Evolutionary conservation across 306 rosid species (phyloP).

Genomic region (Canavalia ensiformis): DNA sequence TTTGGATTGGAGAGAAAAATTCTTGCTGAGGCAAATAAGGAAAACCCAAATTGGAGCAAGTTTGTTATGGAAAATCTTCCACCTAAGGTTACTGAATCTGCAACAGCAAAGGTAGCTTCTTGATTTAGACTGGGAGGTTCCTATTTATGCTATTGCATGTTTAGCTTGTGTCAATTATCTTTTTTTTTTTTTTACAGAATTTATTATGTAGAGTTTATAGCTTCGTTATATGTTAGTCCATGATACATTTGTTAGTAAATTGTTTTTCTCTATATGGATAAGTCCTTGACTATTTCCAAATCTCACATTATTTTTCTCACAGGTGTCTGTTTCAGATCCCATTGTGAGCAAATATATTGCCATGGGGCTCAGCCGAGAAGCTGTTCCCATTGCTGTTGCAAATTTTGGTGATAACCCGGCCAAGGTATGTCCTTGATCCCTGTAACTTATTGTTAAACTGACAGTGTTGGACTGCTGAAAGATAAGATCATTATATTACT

Average conservation of each 20-base stretch:
- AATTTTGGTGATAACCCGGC: constrained; percentile 79
- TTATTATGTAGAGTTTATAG: not conserved
- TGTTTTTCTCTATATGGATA: not conserved
- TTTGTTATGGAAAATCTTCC: constrained; percentile 67
- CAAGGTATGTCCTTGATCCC: constrained; percentile 60
- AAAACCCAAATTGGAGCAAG: constrained; percentile 69
- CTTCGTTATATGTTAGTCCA: not conserved
- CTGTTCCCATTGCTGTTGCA: constrained; percentile 70
- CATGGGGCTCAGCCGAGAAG: constrained; percentile 72
- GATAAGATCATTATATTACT: not conserved
- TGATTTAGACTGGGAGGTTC: not conserved
- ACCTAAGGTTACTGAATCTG: constrained; percentile 51
- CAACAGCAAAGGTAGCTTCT: constrained; percentile 58
- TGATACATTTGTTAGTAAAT: not conserved
- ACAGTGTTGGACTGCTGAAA: not conserved
- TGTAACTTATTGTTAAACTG: not conserved
- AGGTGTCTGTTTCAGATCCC: constrained; percentile 70
- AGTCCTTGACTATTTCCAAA: constrained; percentile 6
- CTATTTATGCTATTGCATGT: not conserved
- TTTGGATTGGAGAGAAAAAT: constrained; percentile 77
- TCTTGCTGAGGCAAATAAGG: constrained; percentile 75
- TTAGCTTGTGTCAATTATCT: not conserved
- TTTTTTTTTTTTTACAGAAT: not conserved
- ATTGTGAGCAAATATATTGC: constrained; percentile 66
- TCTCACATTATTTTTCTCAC: not conserved